Conservation (phyloP, 1,139 yeast species). For the Nakaseomyces sp. region DNA sequence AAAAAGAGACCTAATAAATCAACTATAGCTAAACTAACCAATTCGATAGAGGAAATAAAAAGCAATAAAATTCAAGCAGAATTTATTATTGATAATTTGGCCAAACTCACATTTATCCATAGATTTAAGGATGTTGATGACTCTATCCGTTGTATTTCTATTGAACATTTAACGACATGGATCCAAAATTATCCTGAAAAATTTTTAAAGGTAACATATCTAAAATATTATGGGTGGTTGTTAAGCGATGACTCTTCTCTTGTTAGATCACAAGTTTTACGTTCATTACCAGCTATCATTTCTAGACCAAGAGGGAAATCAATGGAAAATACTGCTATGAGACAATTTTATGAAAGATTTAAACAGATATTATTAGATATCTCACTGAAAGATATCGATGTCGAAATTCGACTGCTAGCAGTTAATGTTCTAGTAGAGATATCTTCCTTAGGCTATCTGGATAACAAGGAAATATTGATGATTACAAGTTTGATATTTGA, state of each 20-base stretch:
- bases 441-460: conserved; percentile 53
- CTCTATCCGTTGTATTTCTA: conserved; percentile 59
- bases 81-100: conserved; percentile 55
- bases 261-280: conserved; percentile 61
- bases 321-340: conserved; percentile 39
- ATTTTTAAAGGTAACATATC: conserved; percentile 59
- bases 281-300: conserved; percentile 38
- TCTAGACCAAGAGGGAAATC: conserved; percentile 34
- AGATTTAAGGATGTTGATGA: conserved; percentile 79
- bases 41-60: conserved; percentile 41
- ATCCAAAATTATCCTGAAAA: conserved; percentile 61
- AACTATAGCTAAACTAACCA: conserved; percentile 39
- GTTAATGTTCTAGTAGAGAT: conserved; percentile 49
- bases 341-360: conserved; percentile 67
- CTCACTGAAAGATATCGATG: conserved; percentile 44
- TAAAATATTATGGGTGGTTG: conserved; percentile 78
- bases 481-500: conserved; percentile 41
- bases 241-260: conserved; percentile 56
- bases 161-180: conserved; percentile 55
- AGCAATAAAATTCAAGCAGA: conserved; percentile 46
- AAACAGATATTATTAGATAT: conserved; percentile 58
- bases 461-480: conserved; percentile 42
- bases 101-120: conserved; percentile 60
- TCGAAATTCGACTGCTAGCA: conserved; percentile 45
- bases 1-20: conserved; percentile 33